Percentiles rank a stretch among this genome's conserved stretches.
Conservation (phyloP, 306 rosid genomes). For the Glycine latifolia region DNA sequence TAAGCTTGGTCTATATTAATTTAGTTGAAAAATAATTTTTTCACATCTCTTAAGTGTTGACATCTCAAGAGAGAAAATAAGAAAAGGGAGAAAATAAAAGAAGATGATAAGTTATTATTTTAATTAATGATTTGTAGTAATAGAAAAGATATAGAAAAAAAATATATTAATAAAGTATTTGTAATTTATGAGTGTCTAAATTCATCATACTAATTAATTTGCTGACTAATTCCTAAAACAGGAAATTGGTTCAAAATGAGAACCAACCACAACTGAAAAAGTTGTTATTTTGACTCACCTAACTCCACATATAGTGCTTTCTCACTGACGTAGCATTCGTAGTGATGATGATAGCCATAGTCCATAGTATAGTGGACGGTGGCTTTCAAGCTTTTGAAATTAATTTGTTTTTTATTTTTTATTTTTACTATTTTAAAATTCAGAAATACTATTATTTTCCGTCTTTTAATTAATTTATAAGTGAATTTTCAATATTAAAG, state of each 20-base stretch:
- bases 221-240: slow-evolving; percentile 6
- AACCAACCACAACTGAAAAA: neutral
- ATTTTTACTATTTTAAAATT: neutral
- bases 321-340: neutral
- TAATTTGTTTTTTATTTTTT: neutral
- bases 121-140: no score
- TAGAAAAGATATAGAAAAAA: no score
- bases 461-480: no score
- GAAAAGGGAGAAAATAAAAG: no score
- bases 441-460: neutral
- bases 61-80: no score
- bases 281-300: neutral
- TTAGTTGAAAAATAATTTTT: no score
- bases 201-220: neutral
- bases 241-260: neutral
- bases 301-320: slow-evolving; percentile 43
- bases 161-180: no score
- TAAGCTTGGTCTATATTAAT: no score
- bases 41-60: no score
- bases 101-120: no score
- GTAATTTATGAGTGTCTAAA: no score
- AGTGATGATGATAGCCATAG: neutral
- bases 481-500: no score
- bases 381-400: neutral
- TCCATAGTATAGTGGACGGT: neutral